Base-by-base conservation (phyloP, 2,329 filamentous ascomycete genomes). In the Pseudogymnoascus sp. region DNA sequence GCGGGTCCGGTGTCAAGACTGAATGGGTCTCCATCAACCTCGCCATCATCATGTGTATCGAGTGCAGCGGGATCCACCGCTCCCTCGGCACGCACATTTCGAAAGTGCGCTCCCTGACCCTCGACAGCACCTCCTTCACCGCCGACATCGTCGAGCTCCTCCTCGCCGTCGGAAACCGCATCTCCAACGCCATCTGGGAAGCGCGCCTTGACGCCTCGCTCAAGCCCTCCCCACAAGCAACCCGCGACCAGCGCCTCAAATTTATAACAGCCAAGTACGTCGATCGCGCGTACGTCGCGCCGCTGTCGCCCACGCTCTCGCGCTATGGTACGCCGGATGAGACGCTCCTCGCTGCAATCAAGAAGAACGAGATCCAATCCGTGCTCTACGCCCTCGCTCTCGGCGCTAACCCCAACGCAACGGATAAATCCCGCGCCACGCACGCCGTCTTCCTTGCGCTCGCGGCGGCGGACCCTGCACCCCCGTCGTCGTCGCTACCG, bases 1-100 rank as follows among this genome's bases (percentile, higher is more conserved):
- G 95, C 72, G 90, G 91, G 10, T 96, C 92, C 6, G 88, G 89
- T 35, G 85, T 87, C 72, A 97, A 97, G 78, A 93, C 96, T 21
- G 95, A 99, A 75, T 99, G 95, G 95, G 95, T 97, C 29, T 97
- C 95, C 0, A 96, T 99, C 76, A 99, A 99, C 71, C 82, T 99
- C 4, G 95, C 91, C 53, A 96, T 99, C 65, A 88, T 99, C 62
- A 83, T 99, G 19, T 99, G 95, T 77, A 97, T 97, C 73, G 93
- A 99, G 75, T 99, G 95, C 77, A 96, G 93, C 73, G 95, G 95
- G 67, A 97, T 99, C 66, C 95, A 99, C 76, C 87, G 95, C 44
- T 97, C 93, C 1, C 82, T 99, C 3, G 95, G 95, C 11, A 99
- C 95, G 1, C 95, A 99, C 75, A 97, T 99, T 72, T 96, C 92